Percentiles rank a stretch among this genome's conserved stretches.
Conservation (phyloP, 495 filamentous ascomycete genomes). For the Cercophora sp. region DNA sequence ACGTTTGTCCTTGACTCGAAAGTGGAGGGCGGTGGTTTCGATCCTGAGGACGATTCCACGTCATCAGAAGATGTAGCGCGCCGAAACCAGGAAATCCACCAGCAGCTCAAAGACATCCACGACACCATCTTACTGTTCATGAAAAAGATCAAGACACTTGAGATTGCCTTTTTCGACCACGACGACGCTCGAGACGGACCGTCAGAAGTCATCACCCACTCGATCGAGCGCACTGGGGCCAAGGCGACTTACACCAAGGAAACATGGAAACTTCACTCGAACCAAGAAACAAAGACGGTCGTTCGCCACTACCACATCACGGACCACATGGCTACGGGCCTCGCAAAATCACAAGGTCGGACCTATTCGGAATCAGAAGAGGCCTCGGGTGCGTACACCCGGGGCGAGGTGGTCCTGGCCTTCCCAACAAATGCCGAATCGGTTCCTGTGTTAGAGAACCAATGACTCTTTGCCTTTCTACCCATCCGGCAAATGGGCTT, state of each 20-base stretch:
- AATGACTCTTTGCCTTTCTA: constrained; percentile 37
- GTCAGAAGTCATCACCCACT: background rate
- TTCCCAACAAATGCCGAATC: constrained; percentile 33
- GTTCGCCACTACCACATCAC: background rate
- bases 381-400: background rate
- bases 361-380: background rate
- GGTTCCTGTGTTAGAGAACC: constrained; percentile 23
- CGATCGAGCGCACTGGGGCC: background rate
- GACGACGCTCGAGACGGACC: background rate
- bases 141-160: constrained; percentile 31
- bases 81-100: constrained; percentile 6
- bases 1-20: too few species aligned
- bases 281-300: background rate
- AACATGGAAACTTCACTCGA: background rate
- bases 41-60: too few species aligned
- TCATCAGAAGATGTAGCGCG: constrained; percentile 23
- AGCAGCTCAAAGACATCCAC: constrained; percentile 33
- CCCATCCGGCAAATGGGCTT: constrained; percentile 34
- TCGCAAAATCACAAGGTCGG: background rate
- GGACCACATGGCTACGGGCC: background rate
- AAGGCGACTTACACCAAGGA: background rate
- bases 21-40: too few species aligned
- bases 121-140: constrained; percentile 34
- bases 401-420: constrained; percentile 26
- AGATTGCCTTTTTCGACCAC: constrained; percentile 26